Evolutionary conservation across 2,329 filamentous ascomycete species (phyloP).

Genomic region (Hypoxylon sp.): DNA sequence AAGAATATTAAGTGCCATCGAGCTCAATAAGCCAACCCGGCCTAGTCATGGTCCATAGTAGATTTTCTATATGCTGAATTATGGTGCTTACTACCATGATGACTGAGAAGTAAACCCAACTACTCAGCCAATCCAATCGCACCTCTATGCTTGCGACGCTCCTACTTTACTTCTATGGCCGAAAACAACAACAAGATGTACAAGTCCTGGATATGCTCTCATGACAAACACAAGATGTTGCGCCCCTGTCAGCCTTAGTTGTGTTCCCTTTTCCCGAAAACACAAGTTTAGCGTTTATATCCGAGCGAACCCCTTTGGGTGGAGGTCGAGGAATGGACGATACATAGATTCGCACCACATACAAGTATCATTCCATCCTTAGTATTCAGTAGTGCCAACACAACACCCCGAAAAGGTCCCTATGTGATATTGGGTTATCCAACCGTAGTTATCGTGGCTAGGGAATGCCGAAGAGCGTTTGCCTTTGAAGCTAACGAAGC

Average conservation of each 20-base stretch:
- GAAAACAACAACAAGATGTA: constrained; percentile 23
- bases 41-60: constrained; percentile 14
- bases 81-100: constrained; percentile 6
- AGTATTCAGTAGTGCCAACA: constrained; percentile 17
- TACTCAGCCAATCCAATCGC: constrained; percentile 19
- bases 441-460: constrained; percentile 12
- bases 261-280: constrained; percentile 19
- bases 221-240: constrained; percentile 26
- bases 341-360: constrained; percentile 27
- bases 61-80: constrained; percentile 31
- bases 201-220: constrained; percentile 18
- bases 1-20: constrained; percentile 37
- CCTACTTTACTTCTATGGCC: constrained; percentile 26
- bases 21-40: constrained; percentile 29
- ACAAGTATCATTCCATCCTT: constrained; percentile 36
- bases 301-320: constrained; percentile 9
- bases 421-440: too few species aligned
- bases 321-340: constrained; percentile 23
- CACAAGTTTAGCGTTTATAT: constrained; percentile 16
- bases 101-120: constrained; percentile 9
- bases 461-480: constrained; percentile 7
- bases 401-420: constrained; percentile 17
- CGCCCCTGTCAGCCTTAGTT: constrained; percentile 17
- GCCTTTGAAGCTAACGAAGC: constrained; percentile 1
- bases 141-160: constrained; percentile 25